Percentiles rank a stretch among this genome's conserved stretches.
These are phyloP conservation scores for Nakaseomyces nivariensis DNA, from an alignment of 1,139 yeast genomes.

Conservation along the genomic window DNA sequence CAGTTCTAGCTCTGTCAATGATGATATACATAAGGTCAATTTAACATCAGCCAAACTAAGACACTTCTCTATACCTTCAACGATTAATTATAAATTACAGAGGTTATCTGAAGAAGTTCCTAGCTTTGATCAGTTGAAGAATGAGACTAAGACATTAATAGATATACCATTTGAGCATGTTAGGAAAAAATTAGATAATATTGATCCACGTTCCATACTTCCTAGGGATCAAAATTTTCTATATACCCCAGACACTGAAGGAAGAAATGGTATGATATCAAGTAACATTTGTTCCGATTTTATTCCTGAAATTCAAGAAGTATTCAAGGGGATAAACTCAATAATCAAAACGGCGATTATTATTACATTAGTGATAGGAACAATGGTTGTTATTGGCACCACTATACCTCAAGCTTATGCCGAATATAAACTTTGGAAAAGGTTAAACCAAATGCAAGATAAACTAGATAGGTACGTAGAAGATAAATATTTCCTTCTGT, in stretches of 20 bases:
- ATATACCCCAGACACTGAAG: not conserved
- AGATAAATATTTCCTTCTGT: conserved; percentile 7
- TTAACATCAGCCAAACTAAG: conserved; percentile 48
- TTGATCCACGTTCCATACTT: conserved; percentile 13
- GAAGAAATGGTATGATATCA: not conserved
- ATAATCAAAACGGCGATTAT: conserved; percentile 23
- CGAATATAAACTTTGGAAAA: conserved; percentile 44
- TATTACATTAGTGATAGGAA: conserved; percentile 34
- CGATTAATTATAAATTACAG: conserved; percentile 46
- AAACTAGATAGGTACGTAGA: conserved; percentile 25
- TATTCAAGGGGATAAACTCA: conserved; percentile 16
- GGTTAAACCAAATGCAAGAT: conserved; percentile 29
- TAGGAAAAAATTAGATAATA: conserved; percentile 32
- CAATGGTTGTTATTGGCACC: conserved; percentile 32
- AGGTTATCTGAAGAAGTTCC: conserved; percentile 43
- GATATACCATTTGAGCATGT: conserved; percentile 45
- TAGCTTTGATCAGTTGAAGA: conserved; percentile 45
- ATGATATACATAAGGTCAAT: conserved; percentile 38
- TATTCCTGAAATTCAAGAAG: conserved; percentile 24
- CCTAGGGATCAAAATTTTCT: not conserved
- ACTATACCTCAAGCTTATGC: conserved; percentile 36
- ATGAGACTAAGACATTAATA: conserved; percentile 39
- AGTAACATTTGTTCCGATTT: conserved; percentile 19
- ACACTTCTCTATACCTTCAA: conserved; percentile 52
- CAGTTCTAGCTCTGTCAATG: conserved; percentile 29